phyloP scores from a whole-genome alignment of 495 filamentous ascomycete species.

The Chaetomidium leptoderma region DNA sequence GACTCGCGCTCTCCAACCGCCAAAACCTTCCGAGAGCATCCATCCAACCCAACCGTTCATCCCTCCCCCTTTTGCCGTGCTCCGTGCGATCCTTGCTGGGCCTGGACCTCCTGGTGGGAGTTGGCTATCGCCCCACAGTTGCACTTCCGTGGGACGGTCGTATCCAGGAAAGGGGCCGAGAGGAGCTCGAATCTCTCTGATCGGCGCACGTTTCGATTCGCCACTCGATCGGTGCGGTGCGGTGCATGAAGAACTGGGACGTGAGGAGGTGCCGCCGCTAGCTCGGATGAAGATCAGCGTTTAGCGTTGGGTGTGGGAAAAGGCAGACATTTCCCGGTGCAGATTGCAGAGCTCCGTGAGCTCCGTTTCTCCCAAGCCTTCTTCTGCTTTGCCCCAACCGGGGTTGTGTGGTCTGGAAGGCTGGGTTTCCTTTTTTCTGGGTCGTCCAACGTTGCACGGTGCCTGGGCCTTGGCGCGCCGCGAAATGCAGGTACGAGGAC shows the following conservation, averaged over 20 bases:
- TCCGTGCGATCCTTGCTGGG: not conserved
- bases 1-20: too few species aligned
- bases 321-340: slow-evolving; percentile 4
- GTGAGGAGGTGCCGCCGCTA: not conserved
- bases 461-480: not conserved
- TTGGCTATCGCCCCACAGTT: not conserved
- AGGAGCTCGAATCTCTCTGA: not conserved
- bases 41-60: too few species aligned
- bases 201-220: slow-evolving; percentile 5
- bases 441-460: slow-evolving; percentile 9
- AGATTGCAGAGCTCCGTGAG: slow-evolving; percentile 15
- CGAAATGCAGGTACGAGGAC: slow-evolving; percentile 15
- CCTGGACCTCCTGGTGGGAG: not conserved
- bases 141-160: not conserved
- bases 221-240: slow-evolving; percentile 1
- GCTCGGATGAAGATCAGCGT: slow-evolving; percentile 7
- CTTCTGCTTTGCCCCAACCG: not conserved
- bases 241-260: not conserved
- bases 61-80: slow-evolving; percentile 15
- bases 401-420: slow-evolving; percentile 4
- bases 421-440: not conserved
- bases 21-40: too few species aligned
- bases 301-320: not conserved
- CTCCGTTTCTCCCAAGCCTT: not conserved
- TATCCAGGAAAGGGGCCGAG: not conserved